phyloP scores from a whole-genome alignment of 352 stramenopile species.

The Thalassiosira mediterranea region DNA sequence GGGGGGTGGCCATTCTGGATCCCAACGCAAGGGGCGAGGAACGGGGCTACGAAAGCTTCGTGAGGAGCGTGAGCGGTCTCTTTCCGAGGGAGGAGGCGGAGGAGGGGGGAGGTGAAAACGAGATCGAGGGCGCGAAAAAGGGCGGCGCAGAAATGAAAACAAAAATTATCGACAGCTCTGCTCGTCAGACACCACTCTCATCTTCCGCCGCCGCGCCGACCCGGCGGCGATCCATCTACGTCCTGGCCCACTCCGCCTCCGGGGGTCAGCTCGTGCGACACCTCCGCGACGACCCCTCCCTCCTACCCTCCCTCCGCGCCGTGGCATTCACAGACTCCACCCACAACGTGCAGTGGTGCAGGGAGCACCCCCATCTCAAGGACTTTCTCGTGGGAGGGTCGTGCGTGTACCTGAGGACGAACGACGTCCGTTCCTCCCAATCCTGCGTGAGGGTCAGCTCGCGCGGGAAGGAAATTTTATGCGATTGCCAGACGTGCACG shows the following conservation, averaged over 20 bases:
- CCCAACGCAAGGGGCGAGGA: slow-evolving; percentile 72
- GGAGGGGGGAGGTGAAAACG: background rate
- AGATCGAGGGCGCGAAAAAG: background rate
- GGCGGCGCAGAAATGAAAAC: too few relatives aligned
- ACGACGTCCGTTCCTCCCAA: slow-evolving; percentile 53
- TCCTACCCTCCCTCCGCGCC: slow-evolving; percentile 64
- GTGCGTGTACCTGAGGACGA: slow-evolving; percentile 68
- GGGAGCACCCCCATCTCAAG: slow-evolving; percentile 35
- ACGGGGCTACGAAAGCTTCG: slow-evolving; percentile 61
- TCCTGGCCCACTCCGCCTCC: slow-evolving; percentile 75
- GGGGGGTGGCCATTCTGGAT: slow-evolving; percentile 72
- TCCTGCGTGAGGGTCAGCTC: slow-evolving; percentile 40
- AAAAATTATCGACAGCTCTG: too few relatives aligned
- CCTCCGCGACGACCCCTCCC: slow-evolving; percentile 52
- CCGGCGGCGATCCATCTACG: slow-evolving; percentile 42
- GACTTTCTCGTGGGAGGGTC: slow-evolving; percentile 59
- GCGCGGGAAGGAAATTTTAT: slow-evolving; percentile 46
- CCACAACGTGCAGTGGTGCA: slow-evolving; percentile 81
- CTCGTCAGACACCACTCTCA: too few relatives aligned
- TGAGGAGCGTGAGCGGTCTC: slow-evolving; percentile 55
- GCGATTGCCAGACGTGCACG: background rate
- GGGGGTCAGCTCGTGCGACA: slow-evolving; percentile 69
- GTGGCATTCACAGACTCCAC: slow-evolving; percentile 82
- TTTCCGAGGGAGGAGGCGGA: slow-evolving; percentile 35
- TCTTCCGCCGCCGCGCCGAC: background rate